A percentile compares a stretch with the other conserved stretches of the same genome.
These are phyloP conservation scores for Capsella bursapastoris DNA, from an alignment of 345 rosid genomes.

Conservation along the genomic window DNA sequence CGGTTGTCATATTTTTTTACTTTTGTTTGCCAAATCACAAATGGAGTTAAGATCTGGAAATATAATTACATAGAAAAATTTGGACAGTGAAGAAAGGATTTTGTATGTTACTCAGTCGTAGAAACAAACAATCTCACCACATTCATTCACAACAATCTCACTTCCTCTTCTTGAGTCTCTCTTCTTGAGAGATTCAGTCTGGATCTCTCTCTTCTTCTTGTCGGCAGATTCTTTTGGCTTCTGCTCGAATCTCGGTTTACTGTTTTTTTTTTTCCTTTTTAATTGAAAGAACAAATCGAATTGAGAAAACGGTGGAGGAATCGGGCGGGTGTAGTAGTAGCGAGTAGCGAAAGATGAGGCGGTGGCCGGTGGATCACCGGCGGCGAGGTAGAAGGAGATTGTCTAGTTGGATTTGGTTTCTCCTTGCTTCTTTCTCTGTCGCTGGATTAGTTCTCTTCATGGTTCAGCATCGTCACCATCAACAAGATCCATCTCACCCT, in stretches of 20 bases:
- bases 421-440: constrained; percentile 66
- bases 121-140: no score
- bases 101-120: no score
- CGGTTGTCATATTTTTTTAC: no score
- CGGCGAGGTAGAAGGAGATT: constrained; percentile 92
- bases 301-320: constrained; percentile 40
- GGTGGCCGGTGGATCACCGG: constrained; percentile 95
- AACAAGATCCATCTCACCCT: constrained; percentile 50
- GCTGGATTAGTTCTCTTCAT: constrained; percentile 83
- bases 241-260: constrained; percentile 26
- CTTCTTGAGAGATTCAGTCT: no score
- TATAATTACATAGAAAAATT: no score
- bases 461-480: constrained; percentile 83
- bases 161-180: no score
- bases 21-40: no score
- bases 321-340: constrained; percentile 46
- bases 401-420: constrained; percentile 81
- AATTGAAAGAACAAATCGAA: constrained; percentile 21
- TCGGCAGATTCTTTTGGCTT: background rate
- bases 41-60: no score
- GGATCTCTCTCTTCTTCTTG: no score
- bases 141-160: no score
- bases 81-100: no score
- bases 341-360: constrained; percentile 57
- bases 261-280: background rate